Conservation (phyloP, 1,284 basidiomycete genomes). For the Malassezia slooffiae region DNA sequence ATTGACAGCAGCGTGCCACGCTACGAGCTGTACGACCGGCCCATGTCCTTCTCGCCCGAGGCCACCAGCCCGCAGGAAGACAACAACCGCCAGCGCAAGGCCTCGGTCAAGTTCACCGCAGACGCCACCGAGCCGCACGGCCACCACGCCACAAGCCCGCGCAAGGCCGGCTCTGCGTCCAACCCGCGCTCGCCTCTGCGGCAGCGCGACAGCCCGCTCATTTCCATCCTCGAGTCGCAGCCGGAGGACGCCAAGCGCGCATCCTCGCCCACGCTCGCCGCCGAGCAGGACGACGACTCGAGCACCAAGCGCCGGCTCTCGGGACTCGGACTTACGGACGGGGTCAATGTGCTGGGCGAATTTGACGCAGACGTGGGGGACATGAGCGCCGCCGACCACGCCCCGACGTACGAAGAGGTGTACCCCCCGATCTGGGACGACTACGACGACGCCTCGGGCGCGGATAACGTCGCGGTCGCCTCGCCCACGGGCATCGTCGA, state of each 20-base stretch:
- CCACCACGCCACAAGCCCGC: constrained; percentile 16
- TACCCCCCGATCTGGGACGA: constrained; percentile 3
- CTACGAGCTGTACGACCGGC: constrained; percentile 39
- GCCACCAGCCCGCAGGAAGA: too few relatives aligned
- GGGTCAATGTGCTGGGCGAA: not conserved
- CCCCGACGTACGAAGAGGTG: not conserved
- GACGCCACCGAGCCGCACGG: constrained; percentile 25
- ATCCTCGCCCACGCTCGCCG: too few relatives aligned
- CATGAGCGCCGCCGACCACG: constrained; percentile 1
- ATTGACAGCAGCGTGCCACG: constrained; percentile 20
- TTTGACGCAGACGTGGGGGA: constrained; percentile 8
- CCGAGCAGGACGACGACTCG: too few relatives aligned
- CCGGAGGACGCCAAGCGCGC: too few relatives aligned
- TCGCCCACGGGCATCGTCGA: constrained; percentile 16
- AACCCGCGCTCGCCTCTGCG: not conserved
- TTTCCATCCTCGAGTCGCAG: too few relatives aligned
- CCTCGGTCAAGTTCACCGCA: constrained; percentile 20
- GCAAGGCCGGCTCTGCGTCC: not conserved
- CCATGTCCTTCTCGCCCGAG: constrained; percentile 18
- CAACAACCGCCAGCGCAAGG: not conserved
- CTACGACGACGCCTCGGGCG: not conserved
- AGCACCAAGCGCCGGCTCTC: too few relatives aligned
- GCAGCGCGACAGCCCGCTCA: too few relatives aligned
- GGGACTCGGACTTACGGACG: too few relatives aligned
- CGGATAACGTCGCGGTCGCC: not conserved